These are phyloP conservation scores for Stephanodiscus minutulus DNA, from an alignment of 108 stramenopile species.

Conservation along the genomic window DNA sequence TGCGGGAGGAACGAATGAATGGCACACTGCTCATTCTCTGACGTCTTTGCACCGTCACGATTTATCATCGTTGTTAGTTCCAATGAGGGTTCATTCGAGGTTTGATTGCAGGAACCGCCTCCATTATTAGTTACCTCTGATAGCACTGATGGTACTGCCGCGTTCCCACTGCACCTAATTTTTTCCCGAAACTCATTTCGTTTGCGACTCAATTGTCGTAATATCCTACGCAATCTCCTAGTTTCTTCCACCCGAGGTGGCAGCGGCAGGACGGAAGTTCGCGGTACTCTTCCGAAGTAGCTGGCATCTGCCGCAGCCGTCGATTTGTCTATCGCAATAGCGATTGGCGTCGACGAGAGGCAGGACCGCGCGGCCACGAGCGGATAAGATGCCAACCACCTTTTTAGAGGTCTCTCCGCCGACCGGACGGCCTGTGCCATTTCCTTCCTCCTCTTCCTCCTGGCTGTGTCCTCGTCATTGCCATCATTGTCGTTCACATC, in stretches of 20 bases:
- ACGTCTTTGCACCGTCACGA: conserved; percentile 5
- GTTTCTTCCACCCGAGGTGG: conserved; percentile 31
- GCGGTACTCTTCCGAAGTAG: not conserved
- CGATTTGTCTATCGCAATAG: not conserved
- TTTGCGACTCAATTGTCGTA: conserved; percentile 26
- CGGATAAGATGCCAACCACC: conserved; percentile 36
- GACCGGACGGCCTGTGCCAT: conserved; percentile 7
- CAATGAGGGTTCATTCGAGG: not conserved
- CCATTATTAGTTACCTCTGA: not conserved
- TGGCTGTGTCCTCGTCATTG: not conserved
- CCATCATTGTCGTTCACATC: not conserved
- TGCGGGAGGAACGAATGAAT: conserved; percentile 39
- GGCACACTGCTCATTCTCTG: conserved; percentile 26
- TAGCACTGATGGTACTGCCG: not conserved
- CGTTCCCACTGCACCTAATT: not conserved
- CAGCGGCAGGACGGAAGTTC: not conserved
- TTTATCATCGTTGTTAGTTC: not conserved
- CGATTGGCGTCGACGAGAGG: conserved; percentile 15
- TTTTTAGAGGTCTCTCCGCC: not conserved
- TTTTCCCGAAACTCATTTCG: conserved; percentile 6
- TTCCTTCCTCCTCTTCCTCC: not conserved
- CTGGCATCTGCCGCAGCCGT: not conserved
- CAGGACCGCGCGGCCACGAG: conserved; percentile 36
- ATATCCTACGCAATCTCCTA: conserved; percentile 26
- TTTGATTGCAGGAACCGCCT: not conserved